These are phyloP conservation scores for Fusarium sp. DNA, from an alignment of 2,329 filamentous ascomycete genomes.

Conservation along the genomic window DNA sequence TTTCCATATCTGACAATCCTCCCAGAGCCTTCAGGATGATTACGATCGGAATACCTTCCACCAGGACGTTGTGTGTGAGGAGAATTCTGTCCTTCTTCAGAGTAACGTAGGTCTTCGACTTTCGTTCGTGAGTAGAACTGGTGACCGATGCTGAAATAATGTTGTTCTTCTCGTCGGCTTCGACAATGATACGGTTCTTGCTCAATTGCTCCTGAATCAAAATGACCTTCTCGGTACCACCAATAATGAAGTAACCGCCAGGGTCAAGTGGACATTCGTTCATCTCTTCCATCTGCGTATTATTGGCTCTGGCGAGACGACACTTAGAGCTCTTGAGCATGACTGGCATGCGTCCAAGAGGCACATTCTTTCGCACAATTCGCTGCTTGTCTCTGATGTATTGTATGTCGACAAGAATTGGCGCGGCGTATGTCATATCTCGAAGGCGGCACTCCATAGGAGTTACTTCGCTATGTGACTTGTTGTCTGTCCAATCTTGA, in stretches of 20 bases:
- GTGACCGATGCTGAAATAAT: conserved; percentile 96
- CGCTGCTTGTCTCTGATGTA: conserved; percentile 84
- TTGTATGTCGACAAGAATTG: conserved; percentile 90
- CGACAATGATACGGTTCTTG: conserved; percentile 98
- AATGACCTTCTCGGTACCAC: conserved; percentile 98
- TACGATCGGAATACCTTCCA: conserved; percentile 93
- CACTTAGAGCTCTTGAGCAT: conserved; percentile 98
- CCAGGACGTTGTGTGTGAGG: conserved; percentile 90
- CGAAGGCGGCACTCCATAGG: conserved; percentile 96
- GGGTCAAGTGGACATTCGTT: conserved; percentile 97
- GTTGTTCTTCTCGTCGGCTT: conserved; percentile 89
- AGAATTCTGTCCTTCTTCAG: conserved; percentile 92
- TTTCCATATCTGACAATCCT: conserved; percentile 92
- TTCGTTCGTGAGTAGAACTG: conserved; percentile 95
- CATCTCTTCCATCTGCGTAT: conserved; percentile 87
- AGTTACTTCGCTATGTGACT: conserved; percentile 78
- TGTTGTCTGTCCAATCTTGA: conserved; percentile 75
- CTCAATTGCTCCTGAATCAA: conserved; percentile 97
- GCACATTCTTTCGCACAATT: conserved; percentile 77
- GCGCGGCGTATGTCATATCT: conserved; percentile 97
- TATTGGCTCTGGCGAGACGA: conserved; percentile 81
- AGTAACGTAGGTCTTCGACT: conserved; percentile 96
- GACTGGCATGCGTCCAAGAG: conserved; percentile 90
- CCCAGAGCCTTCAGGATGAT: conserved; percentile 93
- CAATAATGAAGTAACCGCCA: conserved; percentile 97